These are phyloP conservation scores for Lepiota brunneoincarnata DNA, from an alignment of 768 basidiomycete species.

Conservation along the genomic window DNA sequence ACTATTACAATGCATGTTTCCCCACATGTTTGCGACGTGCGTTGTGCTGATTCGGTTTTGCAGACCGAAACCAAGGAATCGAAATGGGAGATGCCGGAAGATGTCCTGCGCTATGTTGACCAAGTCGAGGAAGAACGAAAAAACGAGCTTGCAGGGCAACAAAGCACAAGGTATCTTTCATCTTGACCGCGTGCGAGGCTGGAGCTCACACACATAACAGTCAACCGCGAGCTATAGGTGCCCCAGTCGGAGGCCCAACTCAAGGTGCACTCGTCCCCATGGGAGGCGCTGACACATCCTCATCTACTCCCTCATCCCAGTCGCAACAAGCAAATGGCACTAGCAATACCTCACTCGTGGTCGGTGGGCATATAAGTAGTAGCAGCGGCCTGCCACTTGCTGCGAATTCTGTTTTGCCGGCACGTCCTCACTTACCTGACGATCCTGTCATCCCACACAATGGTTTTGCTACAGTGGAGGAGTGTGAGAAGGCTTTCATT, in stretches of 20 bases:
- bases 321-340: slow-evolving; percentile 47
- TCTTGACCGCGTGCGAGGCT: neutral
- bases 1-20: slow-evolving; percentile 77
- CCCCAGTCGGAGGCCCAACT: slow-evolving; percentile 38
- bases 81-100: slow-evolving; percentile 97
- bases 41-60: slow-evolving; percentile 7
- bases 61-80: slow-evolving; percentile 89
- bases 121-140: slow-evolving; percentile 65
- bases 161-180: slow-evolving; percentile 5
- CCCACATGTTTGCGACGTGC: neutral
- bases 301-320: slow-evolving; percentile 49
- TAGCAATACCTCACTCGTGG: slow-evolving; percentile 31
- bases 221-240: slow-evolving; percentile 26
- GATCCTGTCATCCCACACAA: slow-evolving; percentile 89
- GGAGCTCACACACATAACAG: slow-evolving; percentile 10
- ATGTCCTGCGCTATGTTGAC: slow-evolving; percentile 80
- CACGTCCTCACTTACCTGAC: slow-evolving; percentile 78
- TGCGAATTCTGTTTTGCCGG: slow-evolving; percentile 59
- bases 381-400: slow-evolving; percentile 49
- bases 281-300: slow-evolving; percentile 49
- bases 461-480: slow-evolving; percentile 81
- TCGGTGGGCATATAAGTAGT: slow-evolving; percentile 49
- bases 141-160: slow-evolving; percentile 39
- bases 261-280: slow-evolving; percentile 55
- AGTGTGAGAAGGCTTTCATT: slow-evolving; percentile 93